Evolutionary conservation across 176 grass and related monocot genomes (phyloP).

Genomic region (Oryza coarctata): DNA sequence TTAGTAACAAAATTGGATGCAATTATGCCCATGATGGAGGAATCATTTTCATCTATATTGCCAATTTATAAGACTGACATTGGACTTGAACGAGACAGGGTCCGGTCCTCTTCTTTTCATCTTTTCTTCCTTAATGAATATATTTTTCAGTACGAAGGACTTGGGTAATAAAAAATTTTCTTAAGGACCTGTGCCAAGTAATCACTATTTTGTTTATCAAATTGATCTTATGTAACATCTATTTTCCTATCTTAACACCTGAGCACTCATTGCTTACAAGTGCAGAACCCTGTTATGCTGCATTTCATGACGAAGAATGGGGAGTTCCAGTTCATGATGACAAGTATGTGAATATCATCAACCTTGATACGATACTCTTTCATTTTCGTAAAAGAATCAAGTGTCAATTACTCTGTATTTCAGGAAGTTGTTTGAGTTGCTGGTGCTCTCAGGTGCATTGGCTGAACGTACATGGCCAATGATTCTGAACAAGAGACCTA

Average conservation of each 20-base stretch:
- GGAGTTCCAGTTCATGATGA: conserved; percentile 84
- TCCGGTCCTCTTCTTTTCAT: neutral
- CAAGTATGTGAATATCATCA: conserved; percentile 43
- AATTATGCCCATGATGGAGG: neutral
- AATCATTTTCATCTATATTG: conserved; percentile 3
- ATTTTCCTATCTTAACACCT: neutral
- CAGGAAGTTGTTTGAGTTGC: conserved; percentile 94
- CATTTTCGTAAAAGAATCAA: conserved; percentile 19
- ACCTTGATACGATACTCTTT: neutral
- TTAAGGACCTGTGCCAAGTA: neutral
- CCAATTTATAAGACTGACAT: neutral
- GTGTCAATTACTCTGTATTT: conserved; percentile 28
- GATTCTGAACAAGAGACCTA: conserved; percentile 83
- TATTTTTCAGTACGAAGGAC: neutral
- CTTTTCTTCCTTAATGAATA: conserved; percentile 10
- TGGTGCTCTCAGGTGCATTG: conserved; percentile 86
- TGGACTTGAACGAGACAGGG: neutral
- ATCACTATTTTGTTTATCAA: conserved; percentile 6
- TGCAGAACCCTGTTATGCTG: conserved; percentile 74
- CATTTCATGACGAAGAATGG: conserved; percentile 88
- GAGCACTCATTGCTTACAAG: neutral
- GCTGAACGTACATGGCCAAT: conserved; percentile 88
- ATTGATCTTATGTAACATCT: neutral
- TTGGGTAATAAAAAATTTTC: conserved; percentile 13
- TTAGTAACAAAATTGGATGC: neutral